Conservation (phyloP, 129 eudicot species). For the Artemisia tridentata region DNA sequence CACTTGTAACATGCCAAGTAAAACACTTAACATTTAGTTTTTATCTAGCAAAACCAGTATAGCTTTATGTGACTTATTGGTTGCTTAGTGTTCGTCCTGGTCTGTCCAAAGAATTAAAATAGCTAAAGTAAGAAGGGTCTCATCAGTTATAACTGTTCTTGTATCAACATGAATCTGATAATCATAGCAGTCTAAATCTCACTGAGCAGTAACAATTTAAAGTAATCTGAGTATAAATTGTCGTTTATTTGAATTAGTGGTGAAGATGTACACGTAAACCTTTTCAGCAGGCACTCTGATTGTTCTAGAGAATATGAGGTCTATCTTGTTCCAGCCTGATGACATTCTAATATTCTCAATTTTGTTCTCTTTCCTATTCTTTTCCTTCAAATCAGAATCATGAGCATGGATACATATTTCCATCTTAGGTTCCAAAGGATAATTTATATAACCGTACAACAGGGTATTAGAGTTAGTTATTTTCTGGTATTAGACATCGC, state of each 20-base stretch:
- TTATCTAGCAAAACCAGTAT: too few species aligned
- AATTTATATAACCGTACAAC: constrained; percentile 26
- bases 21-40: too few species aligned
- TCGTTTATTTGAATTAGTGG: constrained; percentile 1
- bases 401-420: background rate
- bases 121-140: too few species aligned
- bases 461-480: constrained; percentile 11
- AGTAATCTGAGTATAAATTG: constrained; percentile 1
- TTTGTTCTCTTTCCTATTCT: constrained; percentile 13
- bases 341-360: constrained; percentile 21
- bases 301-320: constrained; percentile 17
- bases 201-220: too few species aligned
- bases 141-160: too few species aligned
- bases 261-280: background rate
- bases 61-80: too few species aligned
- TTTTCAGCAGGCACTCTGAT: constrained; percentile 1
- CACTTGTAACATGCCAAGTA: background rate
- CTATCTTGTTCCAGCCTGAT: constrained; percentile 11
- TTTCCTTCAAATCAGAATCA: constrained; percentile 18
- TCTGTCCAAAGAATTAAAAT: too few species aligned
- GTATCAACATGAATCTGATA: too few species aligned
- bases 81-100: too few species aligned
- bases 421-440: constrained; percentile 18
- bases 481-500: constrained; percentile 25
- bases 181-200: too few species aligned